phyloP scores from a whole-genome alignment of 2,329 filamentous ascomycete species.

The Curvularia eragrostidis region DNA sequence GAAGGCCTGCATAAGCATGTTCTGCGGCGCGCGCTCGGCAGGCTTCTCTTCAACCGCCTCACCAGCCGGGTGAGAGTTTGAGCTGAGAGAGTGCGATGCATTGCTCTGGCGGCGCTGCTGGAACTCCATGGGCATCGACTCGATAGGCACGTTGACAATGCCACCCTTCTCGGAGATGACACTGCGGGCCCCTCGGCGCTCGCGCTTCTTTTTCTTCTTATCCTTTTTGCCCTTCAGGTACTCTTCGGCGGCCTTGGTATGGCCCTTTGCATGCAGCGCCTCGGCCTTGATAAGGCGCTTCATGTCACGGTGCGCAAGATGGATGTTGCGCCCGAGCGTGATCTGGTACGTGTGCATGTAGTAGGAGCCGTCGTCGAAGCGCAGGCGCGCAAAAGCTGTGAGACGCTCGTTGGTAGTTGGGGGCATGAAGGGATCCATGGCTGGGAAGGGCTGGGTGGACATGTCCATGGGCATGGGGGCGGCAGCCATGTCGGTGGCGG shows the following conservation, averaged over 20 bases:
- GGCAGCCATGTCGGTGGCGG: not conserved
- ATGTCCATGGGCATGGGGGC: conserved; percentile 16
- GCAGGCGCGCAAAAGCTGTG: conserved; percentile 69
- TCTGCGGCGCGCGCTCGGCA: conserved; percentile 43
- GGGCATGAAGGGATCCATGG: conserved; percentile 25
- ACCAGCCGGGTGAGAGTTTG: conserved; percentile 53
- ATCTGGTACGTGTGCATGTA: conserved; percentile 79
- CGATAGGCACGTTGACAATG: conserved; percentile 58
- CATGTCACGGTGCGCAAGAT: conserved; percentile 57
- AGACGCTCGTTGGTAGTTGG: conserved; percentile 49
- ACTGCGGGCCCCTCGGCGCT: conserved; percentile 60
- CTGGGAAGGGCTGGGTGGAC: conserved; percentile 15
- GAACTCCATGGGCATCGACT: conserved; percentile 44
- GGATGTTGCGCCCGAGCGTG: conserved; percentile 73
- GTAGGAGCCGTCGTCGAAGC: conserved; percentile 77
- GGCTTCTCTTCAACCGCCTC: conserved; percentile 38
- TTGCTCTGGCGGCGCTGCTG: conserved; percentile 46
- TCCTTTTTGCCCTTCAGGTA: conserved; percentile 27
- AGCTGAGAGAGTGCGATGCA: conserved; percentile 59
- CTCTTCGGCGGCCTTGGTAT: conserved; percentile 33
- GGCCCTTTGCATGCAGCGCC: conserved; percentile 34
- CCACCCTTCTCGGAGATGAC: conserved; percentile 74
- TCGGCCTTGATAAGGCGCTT: conserved; percentile 53
- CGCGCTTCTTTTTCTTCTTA: conserved; percentile 58
- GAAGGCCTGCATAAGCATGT: conserved; percentile 47